Evolutionary conservation across 805 yeast species (phyloP).

Genomic region (Vanderwaltozyma polyspora): DNA sequence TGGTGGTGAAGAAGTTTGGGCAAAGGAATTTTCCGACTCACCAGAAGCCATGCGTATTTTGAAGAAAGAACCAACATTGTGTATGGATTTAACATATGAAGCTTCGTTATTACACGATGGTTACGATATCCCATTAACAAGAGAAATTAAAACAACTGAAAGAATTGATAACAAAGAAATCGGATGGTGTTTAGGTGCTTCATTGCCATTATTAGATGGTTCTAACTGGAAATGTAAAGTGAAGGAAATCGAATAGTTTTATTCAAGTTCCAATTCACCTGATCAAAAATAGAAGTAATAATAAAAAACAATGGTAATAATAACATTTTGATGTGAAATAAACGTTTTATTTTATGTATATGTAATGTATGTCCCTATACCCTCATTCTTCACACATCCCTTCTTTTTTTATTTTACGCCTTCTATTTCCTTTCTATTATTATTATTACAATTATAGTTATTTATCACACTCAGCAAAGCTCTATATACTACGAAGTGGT

Average conservation of each 20-base stretch:
- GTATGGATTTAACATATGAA: constrained; percentile 85
- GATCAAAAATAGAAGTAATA: too few species aligned
- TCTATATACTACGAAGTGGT: too few species aligned
- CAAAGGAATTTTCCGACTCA: constrained; percentile 49
- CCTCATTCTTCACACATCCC: too few species aligned
- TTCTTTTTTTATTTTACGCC: too few species aligned
- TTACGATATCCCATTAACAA: constrained; percentile 80
- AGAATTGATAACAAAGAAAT: constrained; percentile 80
- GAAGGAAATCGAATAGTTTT: not conserved
- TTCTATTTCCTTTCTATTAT: too few species aligned
- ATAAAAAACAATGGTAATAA: too few species aligned
- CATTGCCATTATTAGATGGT: constrained; percentile 73
- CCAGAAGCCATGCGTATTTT: constrained; percentile 58
- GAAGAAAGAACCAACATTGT: constrained; percentile 80
- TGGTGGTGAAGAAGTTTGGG: constrained; percentile 70
- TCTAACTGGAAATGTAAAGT: constrained; percentile 60
- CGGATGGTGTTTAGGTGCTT: constrained; percentile 99
- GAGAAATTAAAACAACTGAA: constrained; percentile 90
- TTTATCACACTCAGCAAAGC: too few species aligned
- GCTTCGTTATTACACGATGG: constrained; percentile 91
- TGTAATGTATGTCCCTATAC: too few species aligned
- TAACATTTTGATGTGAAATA: too few species aligned
- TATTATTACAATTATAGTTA: too few species aligned
- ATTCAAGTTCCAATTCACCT: too few species aligned
- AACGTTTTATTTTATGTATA: too few species aligned